Percentiles rank a stretch among this genome's conserved stretches.
These are phyloP conservation scores for Nemania diffusa DNA, from an alignment of 2,329 filamentous ascomycete genomes.

Conservation along the genomic window DNA sequence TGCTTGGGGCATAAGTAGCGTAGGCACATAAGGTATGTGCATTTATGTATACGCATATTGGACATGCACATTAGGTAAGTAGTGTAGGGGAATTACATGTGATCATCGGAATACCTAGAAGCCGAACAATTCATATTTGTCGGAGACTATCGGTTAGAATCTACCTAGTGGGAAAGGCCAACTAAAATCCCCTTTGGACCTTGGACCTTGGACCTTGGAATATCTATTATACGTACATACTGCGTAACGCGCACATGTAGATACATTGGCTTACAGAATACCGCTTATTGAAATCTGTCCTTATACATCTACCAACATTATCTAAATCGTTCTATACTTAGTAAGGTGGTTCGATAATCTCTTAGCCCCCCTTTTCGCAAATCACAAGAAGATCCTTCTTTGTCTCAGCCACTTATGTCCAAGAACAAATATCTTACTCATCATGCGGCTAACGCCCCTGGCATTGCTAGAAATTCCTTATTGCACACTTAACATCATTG, in stretches of 20 bases:
- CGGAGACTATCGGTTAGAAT: neutral
- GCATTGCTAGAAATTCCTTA: constrained; percentile 6
- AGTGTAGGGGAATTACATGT: neutral
- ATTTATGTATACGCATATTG: too few relatives aligned
- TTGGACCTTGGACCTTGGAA: too few relatives aligned
- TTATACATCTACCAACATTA: constrained; percentile 2
- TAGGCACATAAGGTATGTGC: neutral
- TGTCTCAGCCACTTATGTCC: constrained; percentile 30
- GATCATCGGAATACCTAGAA: neutral
- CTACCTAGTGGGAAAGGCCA: neutral
- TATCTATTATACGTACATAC: too few relatives aligned
- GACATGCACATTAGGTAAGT: neutral
- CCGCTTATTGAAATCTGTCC: constrained; percentile 31
- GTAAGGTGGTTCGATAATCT: constrained; percentile 29
- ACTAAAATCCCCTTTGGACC: neutral
- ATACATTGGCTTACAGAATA: too few relatives aligned
- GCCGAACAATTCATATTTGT: constrained; percentile 1
- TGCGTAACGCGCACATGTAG: too few relatives aligned
- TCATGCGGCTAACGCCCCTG: constrained; percentile 31
- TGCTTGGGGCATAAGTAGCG: neutral
- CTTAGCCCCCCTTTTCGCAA: constrained; percentile 31
- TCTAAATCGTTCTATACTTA: constrained; percentile 19
- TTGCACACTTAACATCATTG: constrained; percentile 14
- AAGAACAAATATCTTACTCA: constrained; percentile 33
- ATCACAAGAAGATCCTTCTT: constrained; percentile 32